A percentile compares a stretch with the other conserved stretches of the same genome.
These are phyloP conservation scores for Cyberlindnera amylophila DNA, from an alignment of 805 yeast species.

Conservation along the genomic window DNA sequence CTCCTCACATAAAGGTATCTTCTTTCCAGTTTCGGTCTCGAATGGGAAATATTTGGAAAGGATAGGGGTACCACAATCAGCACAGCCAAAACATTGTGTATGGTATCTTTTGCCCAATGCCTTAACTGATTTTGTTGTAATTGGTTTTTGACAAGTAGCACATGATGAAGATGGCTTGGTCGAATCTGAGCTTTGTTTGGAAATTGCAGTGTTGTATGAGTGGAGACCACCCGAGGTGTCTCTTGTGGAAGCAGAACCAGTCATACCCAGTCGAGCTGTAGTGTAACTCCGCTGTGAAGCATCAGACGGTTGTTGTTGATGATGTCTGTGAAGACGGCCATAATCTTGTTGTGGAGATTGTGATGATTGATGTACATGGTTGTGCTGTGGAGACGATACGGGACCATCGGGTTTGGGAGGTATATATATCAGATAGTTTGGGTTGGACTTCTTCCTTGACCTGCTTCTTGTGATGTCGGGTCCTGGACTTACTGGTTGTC, in stretches of 20 bases:
- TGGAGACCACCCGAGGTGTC: constrained; percentile 1
- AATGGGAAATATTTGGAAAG: constrained; percentile 86
- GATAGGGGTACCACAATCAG: constrained; percentile 78
- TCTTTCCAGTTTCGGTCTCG: constrained; percentile 43
- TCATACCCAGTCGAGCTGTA: constrained; percentile 4
- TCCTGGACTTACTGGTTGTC: neutral
- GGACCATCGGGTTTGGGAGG: constrained; percentile 27
- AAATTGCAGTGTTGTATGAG: constrained; percentile 11
- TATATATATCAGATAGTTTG: constrained; percentile 26
- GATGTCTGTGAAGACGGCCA: constrained; percentile 3
- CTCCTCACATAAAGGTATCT: constrained; percentile 78
- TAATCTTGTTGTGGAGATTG: neutral
- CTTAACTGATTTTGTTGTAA: constrained; percentile 76
- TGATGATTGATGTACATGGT: neutral
- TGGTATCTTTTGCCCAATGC: constrained; percentile 81
- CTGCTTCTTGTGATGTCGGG: constrained; percentile 5
- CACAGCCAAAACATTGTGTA: constrained; percentile 82
- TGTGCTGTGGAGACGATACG: neutral
- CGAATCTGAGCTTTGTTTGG: neutral
- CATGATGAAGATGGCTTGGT: constrained; percentile 31
- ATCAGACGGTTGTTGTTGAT: constrained; percentile 12
- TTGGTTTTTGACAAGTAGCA: constrained; percentile 47
- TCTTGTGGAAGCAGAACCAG: constrained; percentile 10
- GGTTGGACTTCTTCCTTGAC: constrained; percentile 10
- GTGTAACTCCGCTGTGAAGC: constrained; percentile 9